Conservation (phyloP, 2,329 filamentous ascomycete genomes). For the Pestalotiopsis sp. region DNA sequence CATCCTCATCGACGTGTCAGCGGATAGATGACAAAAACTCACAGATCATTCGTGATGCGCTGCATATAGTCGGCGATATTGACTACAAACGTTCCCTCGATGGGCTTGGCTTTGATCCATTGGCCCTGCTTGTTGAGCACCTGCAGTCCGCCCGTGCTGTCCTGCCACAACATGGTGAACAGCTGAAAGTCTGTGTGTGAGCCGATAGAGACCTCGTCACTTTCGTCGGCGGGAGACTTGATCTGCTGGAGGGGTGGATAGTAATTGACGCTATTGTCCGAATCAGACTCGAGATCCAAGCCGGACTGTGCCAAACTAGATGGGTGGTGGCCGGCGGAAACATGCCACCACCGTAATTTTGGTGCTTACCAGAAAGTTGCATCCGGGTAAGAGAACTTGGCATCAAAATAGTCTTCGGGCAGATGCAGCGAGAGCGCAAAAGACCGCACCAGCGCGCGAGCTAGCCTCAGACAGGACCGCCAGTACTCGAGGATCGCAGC, state of each 20-base stretch:
- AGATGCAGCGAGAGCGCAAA: slow-evolving; percentile 45
- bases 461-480: slow-evolving; percentile 36
- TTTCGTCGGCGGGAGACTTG: slow-evolving; percentile 25
- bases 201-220: slow-evolving; percentile 35
- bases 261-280: slow-evolving; percentile 30
- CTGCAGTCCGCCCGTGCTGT: slow-evolving; percentile 45
- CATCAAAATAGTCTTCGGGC: slow-evolving; percentile 43
- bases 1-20: no score
- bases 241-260: slow-evolving; percentile 38
- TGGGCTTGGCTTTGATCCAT: slow-evolving; percentile 46
- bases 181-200: slow-evolving; percentile 53
- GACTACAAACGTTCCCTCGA: slow-evolving; percentile 46
- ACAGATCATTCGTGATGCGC: slow-evolving; percentile 41
- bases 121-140: slow-evolving; percentile 46
- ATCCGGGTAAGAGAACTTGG: slow-evolving; percentile 33
- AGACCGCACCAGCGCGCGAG: slow-evolving; percentile 39
- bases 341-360: no score
- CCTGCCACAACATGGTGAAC: slow-evolving; percentile 51
- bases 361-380: slow-evolving; percentile 39
- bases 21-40: not conserved
- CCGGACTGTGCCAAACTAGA: slow-evolving; percentile 35
- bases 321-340: no score
- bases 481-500: slow-evolving; percentile 38
- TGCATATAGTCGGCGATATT: slow-evolving; percentile 49
- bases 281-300: not conserved